A percentile compares a stretch with the other conserved stretches of the same genome.
phyloP scores from a whole-genome alignment of 306 rosid genomes.

The Corylus avellana region DNA sequence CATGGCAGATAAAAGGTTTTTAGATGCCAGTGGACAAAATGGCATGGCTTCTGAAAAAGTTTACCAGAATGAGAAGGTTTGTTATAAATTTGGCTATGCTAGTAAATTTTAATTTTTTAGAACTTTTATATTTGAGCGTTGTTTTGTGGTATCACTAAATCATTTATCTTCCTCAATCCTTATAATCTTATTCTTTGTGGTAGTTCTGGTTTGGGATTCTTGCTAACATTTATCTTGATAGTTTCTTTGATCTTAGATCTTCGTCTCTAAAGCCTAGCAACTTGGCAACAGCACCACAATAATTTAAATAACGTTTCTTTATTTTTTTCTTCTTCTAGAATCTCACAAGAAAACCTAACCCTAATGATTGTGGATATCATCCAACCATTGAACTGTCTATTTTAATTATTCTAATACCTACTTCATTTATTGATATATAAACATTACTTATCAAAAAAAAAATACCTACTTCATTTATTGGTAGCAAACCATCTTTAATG shows the following conservation, averaged over 20 bases:
- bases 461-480: too few relatives aligned
- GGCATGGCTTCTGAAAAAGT: slow-evolving; percentile 60
- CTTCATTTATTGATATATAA: too few relatives aligned
- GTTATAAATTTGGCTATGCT: slow-evolving; percentile 6
- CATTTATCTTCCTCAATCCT: not conserved
- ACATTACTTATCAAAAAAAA: too few relatives aligned
- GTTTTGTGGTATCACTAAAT: not conserved
- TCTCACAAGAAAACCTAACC: too few relatives aligned
- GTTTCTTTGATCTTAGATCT: not conserved
- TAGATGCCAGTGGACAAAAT: slow-evolving; percentile 61
- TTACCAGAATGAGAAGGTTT: slow-evolving; percentile 69
- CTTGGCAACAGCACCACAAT: too few relatives aligned
- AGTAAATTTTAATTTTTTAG: slow-evolving; percentile 13
- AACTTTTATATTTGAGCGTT: not conserved
- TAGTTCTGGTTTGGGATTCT: not conserved
- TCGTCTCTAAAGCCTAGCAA: not conserved
- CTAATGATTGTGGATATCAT: too few relatives aligned
- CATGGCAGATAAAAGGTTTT: slow-evolving; percentile 84
- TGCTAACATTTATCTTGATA: not conserved
- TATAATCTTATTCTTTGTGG: not conserved
- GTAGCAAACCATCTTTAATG: too few relatives aligned
- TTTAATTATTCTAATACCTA: too few relatives aligned
- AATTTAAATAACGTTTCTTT: too few relatives aligned
- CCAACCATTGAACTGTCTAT: too few relatives aligned
- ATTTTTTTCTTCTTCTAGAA: too few relatives aligned